Base-by-base conservation (phyloP, 306 rosid species). In the Malus orientalis region DNA sequence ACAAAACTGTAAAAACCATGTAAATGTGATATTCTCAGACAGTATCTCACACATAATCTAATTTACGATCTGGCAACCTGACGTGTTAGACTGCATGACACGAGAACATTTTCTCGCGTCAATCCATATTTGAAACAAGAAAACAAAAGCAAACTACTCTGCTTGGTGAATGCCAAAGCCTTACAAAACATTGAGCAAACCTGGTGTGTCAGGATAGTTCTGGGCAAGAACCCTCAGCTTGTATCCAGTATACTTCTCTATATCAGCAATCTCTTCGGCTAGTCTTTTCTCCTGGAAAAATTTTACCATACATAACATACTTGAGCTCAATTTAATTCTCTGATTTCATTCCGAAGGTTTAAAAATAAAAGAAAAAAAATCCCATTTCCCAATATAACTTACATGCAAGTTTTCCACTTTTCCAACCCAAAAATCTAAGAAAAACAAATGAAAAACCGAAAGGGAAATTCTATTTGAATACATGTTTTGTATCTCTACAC, bases 141-240 rank as follows among this genome's bases (percentile, higher is more conserved):
- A 27, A 38, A 20, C 5, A 57, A 33, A 57, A 72, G 51, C 6
- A 71, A 19, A 72, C 40, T 30, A 42, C 65, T 33, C 11, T 38
- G 40, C 59, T 7, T 20, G 15, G 32, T 38, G 55, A 73, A 13
- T 20, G 23, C 32, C 12, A 54, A 72, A 72, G n/a, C 57, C 9
- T 14, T 68, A 60, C 54, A 19, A 12, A 68, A 42, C 18, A 15
- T 29, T 67, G 57, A 68, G 74, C 66, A 73, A 6, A 93, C 97
- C 97, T 79, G 98, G 97, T 25, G 97, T 95, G 23, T 86, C 96
- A 4, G 98, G 97, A 59, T 92, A 95, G 83, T 95, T 95, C 83
- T 95, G 98, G 38, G 98, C 97, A 74, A 95, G 87, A 83, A 92
- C 96, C 79, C 98, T 86, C 85, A 95, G 84, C 85, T 89, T 95